Evolutionary conservation across 1,284 basidiomycete genomes (phyloP), one percentile per base, ranked within the genome.

Genomic region (Cerioporus squamosus): DNA sequence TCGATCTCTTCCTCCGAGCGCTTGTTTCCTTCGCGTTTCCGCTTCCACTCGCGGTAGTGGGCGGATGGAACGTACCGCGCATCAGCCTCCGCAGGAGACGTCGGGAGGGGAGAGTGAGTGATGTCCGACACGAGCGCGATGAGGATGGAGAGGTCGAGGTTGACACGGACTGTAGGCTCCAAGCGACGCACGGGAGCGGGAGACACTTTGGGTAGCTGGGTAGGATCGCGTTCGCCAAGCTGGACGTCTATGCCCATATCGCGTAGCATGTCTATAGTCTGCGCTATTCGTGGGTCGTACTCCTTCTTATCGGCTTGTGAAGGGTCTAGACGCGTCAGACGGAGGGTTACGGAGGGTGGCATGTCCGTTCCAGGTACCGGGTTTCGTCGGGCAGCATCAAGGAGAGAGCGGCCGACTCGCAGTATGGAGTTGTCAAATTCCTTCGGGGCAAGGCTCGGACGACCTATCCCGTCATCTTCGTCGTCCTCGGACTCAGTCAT

Each of bases 71-170:
- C 77, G 67, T 90, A 94, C 9, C 90, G 81, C 20, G 70, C 67
- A 15, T 82, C 76, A 0, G 91, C 91, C 44, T 86, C 87, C 23
- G 81, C 81, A 0, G 78, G 66, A 1, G 80, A 79, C 0, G 55
- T 44, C 0, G 93, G 92, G 0, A 94, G 75, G 0, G 83, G 77
- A 1, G 89, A 79, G 70, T 95, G 93, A 0, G 91, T 86, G 42
- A 93, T 82, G 65, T 95, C 93, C 5, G 91, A 93, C 33, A 92
- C 84, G 24, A 95, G 80, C 0, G 92, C 93, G 61, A 95, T 90
- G 50, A 95, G 81, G 0, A 89, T 79, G 0, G 92, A 94, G 9
- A 94, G 79, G 70, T 95, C 93, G 42, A 94, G 79, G 66, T 93
- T 94, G 71, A 95, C 78, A 45, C 78, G 76, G 3, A 69, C 62